Evolutionary conservation across 2,329 filamentous ascomycete genomes (phyloP).

Genomic region (Trichoderma aggressivum): DNA sequence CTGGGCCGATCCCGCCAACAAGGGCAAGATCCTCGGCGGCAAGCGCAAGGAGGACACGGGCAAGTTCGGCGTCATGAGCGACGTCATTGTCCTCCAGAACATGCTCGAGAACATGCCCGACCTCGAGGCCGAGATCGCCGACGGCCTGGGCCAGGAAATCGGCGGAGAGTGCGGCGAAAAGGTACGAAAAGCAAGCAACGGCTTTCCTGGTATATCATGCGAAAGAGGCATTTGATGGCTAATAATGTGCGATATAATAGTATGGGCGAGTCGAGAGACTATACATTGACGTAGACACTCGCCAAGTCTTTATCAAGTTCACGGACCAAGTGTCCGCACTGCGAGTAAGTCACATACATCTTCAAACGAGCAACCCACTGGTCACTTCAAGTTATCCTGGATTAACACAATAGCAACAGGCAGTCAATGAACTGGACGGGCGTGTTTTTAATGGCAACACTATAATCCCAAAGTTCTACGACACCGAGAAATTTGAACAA

Average conservation of each 20-base stretch:
- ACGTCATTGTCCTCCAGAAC: conserved; percentile 75
- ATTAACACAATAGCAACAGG: conserved; percentile 45
- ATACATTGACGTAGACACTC: conserved; percentile 63
- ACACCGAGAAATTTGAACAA: conserved; percentile 75
- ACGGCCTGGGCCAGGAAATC: conserved; percentile 83
- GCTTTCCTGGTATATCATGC: neutral
- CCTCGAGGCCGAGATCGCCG: conserved; percentile 71
- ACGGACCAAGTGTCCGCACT: conserved; percentile 80
- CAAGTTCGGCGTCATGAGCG: conserved; percentile 70
- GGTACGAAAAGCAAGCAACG: conserved; percentile 36
- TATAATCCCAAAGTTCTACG: conserved; percentile 79
- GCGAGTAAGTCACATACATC: conserved; percentile 56
- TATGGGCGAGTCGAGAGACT: conserved; percentile 82
- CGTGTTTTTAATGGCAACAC: conserved; percentile 83
- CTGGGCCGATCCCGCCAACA: conserved; percentile 65
- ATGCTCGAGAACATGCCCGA: conserved; percentile 84
- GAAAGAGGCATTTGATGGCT: neutral
- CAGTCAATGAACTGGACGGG: conserved; percentile 85
- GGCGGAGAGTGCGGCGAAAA: conserved; percentile 88
- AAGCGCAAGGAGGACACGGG: conserved; percentile 48
- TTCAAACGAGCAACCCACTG: neutral
- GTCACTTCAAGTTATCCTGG: neutral
- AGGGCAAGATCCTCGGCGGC: conserved; percentile 79
- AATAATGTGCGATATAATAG: conserved; percentile 36
- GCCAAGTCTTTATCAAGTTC: conserved; percentile 89